phyloP scores from a whole-genome alignment of 2,329 filamentous ascomycete genomes.

The Byssoonygena ceratinophila region DNA sequence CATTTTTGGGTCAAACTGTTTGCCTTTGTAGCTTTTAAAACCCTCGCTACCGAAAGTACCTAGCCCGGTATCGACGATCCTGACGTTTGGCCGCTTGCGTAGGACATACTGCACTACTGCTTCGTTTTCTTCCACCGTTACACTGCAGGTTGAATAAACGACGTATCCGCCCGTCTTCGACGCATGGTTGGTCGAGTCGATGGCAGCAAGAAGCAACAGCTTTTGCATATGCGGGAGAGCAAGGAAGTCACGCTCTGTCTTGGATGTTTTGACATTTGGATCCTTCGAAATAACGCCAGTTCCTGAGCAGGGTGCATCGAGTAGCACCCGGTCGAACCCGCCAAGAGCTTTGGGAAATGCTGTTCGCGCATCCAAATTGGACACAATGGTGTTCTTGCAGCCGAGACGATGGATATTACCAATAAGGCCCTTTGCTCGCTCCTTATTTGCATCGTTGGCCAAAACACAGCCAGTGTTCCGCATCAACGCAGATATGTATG shows the following conservation, averaged over 20 bases:
- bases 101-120: slow-evolving; percentile 88
- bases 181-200: slow-evolving; percentile 85
- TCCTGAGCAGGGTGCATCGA: slow-evolving; percentile 91
- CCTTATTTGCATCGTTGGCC: slow-evolving; percentile 92
- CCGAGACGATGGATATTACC: slow-evolving; percentile 95
- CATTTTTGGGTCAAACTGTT: slow-evolving; percentile 78
- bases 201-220: slow-evolving; percentile 81
- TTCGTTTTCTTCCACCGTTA: slow-evolving; percentile 90
- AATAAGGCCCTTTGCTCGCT: slow-evolving; percentile 89
- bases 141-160: slow-evolving; percentile 93
- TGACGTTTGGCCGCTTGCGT: slow-evolving; percentile 82
- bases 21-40: slow-evolving; percentile 82
- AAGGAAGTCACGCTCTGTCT: slow-evolving; percentile 90
- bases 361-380: slow-evolving; percentile 76
- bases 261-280: slow-evolving; percentile 94
- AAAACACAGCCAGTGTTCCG: slow-evolving; percentile 93
- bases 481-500: slow-evolving; percentile 92
- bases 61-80: slow-evolving; percentile 81
- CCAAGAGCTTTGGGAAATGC: slow-evolving; percentile 92
- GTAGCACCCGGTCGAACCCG: slow-evolving; percentile 86
- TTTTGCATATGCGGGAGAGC: slow-evolving; percentile 89
- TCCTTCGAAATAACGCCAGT: slow-evolving; percentile 98
- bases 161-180: slow-evolving; percentile 91
- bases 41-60: slow-evolving; percentile 78
- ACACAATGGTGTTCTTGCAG: slow-evolving; percentile 86